Percentiles rank a stretch among this genome's conserved stretches.
Evolutionary conservation across 371 early-diverging fungal genomes (phyloP).

Genomic region (Polyrhizophydium stewartii): DNA sequence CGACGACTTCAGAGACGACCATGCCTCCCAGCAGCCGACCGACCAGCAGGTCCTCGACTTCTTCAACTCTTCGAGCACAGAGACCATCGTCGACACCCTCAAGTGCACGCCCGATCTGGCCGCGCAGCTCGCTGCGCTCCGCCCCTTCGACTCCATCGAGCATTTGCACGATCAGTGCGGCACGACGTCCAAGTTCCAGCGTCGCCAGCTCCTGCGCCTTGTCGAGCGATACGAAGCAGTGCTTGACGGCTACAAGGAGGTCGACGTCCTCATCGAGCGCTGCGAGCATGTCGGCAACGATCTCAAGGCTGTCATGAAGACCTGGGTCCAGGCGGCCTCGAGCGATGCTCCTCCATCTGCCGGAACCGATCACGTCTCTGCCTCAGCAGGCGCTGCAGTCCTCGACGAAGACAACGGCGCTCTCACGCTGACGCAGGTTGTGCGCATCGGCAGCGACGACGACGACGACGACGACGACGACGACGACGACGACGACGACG

Average conservation of each 20-base stretch:
- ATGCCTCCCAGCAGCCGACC: not conserved
- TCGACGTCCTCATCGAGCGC: constrained; percentile 65
- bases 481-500: constrained; percentile 3
- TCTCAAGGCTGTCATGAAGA: constrained; percentile 42
- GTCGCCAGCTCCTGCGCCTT: not conserved
- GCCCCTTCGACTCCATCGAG: not conserved
- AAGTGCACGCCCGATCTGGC: not conserved
- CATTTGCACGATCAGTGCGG: not conserved
- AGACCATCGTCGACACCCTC: constrained; percentile 4
- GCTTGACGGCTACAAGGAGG: constrained; percentile 63
- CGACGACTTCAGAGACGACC: not conserved
- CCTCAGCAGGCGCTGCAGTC: not conserved
- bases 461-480: constrained; percentile 8
- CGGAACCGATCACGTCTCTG: not conserved
- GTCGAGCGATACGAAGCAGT: constrained; percentile 51
- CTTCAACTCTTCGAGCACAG: constrained; percentile 58
- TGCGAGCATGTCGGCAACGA: constrained; percentile 56
- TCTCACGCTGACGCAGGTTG: not conserved
- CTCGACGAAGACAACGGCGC: not conserved
- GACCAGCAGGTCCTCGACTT: constrained; percentile 27
- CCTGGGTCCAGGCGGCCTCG: constrained; percentile 39
- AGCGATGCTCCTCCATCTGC: not conserved
- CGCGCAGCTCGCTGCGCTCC: not conserved
- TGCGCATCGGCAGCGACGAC: not conserved
- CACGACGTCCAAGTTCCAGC: not conserved